A percentile compares a stretch with the other conserved stretches of the same genome.
Conservation (phyloP, 164 flowering plant genomes). For the Umbilicus rupestris region DNA sequence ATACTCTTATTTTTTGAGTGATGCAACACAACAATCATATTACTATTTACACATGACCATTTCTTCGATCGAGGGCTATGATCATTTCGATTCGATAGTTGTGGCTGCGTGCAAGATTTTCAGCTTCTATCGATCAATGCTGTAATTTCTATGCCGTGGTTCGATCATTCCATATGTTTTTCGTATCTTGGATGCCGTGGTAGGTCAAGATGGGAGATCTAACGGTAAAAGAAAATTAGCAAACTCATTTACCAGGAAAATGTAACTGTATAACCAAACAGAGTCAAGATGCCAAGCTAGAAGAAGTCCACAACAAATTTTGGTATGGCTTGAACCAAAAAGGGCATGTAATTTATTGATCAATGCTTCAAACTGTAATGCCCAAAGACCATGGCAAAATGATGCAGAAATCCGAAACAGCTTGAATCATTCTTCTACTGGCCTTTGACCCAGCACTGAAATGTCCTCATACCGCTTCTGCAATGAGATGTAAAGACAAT, state of each 20-base stretch:
- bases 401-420: background rate
- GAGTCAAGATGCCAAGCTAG: background rate
- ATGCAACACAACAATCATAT: too few relatives aligned
- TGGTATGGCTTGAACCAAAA: background rate
- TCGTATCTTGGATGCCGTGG: too few relatives aligned
- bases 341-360: background rate
- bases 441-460: conserved; percentile 12
- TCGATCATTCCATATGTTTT: too few relatives aligned
- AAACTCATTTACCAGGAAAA: background rate
- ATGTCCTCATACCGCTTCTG: conserved; percentile 14
- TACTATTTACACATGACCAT: too few relatives aligned
- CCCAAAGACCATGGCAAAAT: background rate
- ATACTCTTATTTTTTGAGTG: too few relatives aligned
- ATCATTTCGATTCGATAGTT: too few relatives aligned
- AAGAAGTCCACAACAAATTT: background rate
- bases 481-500: background rate
- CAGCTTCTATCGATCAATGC: too few relatives aligned
- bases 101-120: too few relatives aligned
- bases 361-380: background rate
- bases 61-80: too few relatives aligned
- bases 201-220: background rate
- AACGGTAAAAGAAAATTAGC: background rate
- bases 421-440: conserved; percentile 11
- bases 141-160: too few relatives aligned
- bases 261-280: background rate